Conservation (phyloP, 257 asterid species). For the Cordia subcordata region DNA sequence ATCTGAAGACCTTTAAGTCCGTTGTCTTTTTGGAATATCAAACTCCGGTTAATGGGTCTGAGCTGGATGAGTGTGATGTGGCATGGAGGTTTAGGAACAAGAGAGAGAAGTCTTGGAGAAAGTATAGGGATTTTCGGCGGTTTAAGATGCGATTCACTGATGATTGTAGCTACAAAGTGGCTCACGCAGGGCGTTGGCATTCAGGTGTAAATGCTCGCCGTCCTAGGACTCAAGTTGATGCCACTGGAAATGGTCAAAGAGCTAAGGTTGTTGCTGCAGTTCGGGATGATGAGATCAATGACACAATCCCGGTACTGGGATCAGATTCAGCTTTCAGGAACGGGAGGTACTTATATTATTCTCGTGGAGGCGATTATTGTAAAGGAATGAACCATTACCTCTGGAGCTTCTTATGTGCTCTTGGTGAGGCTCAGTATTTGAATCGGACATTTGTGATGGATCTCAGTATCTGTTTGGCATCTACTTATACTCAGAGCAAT, state of each 20-base stretch:
- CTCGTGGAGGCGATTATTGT: conserved; percentile 94
- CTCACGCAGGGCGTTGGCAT: conserved; percentile 78
- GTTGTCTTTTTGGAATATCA: conserved; percentile 68
- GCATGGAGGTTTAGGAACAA: conserved; percentile 89
- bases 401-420: conserved; percentile 96
- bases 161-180: conserved; percentile 68
- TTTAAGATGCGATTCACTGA: conserved; percentile 63
- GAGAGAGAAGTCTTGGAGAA: conserved; percentile 91
- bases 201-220: conserved; percentile 90
- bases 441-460: conserved; percentile 95
- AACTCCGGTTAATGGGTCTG: conserved; percentile 75
- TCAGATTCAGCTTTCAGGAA: conserved; percentile 65
- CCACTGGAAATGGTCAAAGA: conserved; percentile 28
- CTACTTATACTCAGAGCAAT: conserved; percentile 55
- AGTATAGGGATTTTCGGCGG: conserved; percentile 91
- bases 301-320: conserved; percentile 68
- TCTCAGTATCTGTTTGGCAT: conserved; percentile 73
- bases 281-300: conserved; percentile 82
- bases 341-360: conserved; percentile 84
- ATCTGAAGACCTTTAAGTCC: conserved; percentile 64
- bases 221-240: conserved; percentile 32
- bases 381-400: conserved; percentile 88
- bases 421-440: conserved; percentile 87
- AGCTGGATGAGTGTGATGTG: conserved; percentile 82
- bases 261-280: conserved; percentile 34